Conservation (phyloP, 2,329 filamentous ascomycete genomes). For the Cadophora luteo-olivacea region DNA sequence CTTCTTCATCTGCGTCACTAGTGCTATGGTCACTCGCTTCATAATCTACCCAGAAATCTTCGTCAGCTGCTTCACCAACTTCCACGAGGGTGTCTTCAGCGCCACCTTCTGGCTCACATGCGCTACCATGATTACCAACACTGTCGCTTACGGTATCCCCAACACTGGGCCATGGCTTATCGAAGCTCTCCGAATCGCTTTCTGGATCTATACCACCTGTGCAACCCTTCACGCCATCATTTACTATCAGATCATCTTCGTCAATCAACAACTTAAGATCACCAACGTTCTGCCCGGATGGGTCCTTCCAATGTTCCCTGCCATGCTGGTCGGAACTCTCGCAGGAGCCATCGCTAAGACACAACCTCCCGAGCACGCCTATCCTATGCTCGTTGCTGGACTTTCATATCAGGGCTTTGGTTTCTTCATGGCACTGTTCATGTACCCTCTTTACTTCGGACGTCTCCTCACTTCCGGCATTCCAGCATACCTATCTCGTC, state of each 20-base stretch:
- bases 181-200: conserved; percentile 65
- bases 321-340: conserved; percentile 76
- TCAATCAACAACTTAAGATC: conserved; percentile 56
- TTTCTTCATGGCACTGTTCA: conserved; percentile 69
- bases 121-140: conserved; percentile 71
- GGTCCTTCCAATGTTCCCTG: conserved; percentile 76
- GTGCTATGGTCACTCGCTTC: conserved; percentile 66
- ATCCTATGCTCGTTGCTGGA: conserved; percentile 70
- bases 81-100: conserved; percentile 74
- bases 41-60: conserved; percentile 62
- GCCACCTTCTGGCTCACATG: conserved; percentile 74
- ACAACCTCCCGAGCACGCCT: conserved; percentile 61
- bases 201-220: conserved; percentile 71
- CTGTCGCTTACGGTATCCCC: conserved; percentile 69
- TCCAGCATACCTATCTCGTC: conserved; percentile 67
- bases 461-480: conserved; percentile 66
- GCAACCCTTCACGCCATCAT: conserved; percentile 66
- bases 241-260: conserved; percentile 73
- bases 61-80: conserved; percentile 63
- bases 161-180: conserved; percentile 60
- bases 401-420: conserved; percentile 74
- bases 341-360: conserved; percentile 68
- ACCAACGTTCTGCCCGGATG: conserved; percentile 76
- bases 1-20: conserved; percentile 64
- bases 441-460: conserved; percentile 76